Percentiles rank a stretch among this genome's conserved stretches.
Evolutionary conservation across 768 basidiomycete species (phyloP).

Genomic region (Cubamyces sp.): DNA sequence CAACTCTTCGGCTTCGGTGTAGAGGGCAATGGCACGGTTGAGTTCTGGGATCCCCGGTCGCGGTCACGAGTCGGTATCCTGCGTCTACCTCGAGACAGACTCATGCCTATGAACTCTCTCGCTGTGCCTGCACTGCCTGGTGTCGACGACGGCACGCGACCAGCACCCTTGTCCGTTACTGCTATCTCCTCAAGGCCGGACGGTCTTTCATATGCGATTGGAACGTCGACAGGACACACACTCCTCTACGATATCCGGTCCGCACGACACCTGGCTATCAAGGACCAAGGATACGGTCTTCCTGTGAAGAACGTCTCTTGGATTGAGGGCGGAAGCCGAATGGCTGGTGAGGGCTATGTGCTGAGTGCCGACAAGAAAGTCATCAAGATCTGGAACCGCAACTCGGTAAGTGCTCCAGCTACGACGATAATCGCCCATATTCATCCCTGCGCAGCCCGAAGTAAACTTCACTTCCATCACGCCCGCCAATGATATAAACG

Average conservation of each 20-base stretch:
- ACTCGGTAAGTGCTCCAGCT: conserved; percentile 59
- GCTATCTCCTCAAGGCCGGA: conserved; percentile 85
- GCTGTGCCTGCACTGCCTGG: conserved; percentile 40
- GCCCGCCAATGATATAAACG: conserved; percentile 86
- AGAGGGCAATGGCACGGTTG: conserved; percentile 84
- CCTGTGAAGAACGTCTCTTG: conserved; percentile 84
- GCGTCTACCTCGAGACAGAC: conserved; percentile 55
- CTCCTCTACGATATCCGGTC: conserved; percentile 93
- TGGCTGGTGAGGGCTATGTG: conserved; percentile 87
- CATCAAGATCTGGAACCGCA: conserved; percentile 94
- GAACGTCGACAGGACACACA: conserved; percentile 94
- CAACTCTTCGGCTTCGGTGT: conserved; percentile 88
- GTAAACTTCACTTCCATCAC: conserved; percentile 92
- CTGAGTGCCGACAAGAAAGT: conserved; percentile 96
- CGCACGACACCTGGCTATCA: conserved; percentile 78
- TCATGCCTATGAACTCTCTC: conserved; percentile 46
- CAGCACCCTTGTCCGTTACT: conserved; percentile 64
- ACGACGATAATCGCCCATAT: not conserved
- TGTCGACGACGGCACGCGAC: conserved; percentile 37
- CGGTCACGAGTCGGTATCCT: conserved; percentile 74
- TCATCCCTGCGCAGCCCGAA: conserved; percentile 55
- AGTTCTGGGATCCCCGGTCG: conserved; percentile 96
- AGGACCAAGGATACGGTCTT: conserved; percentile 97
- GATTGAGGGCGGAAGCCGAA: conserved; percentile 85
- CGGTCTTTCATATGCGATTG: conserved; percentile 91